Evolutionary conservation across 1,284 basidiomycete genomes (phyloP).

Genomic region (Malassezia nana): DNA sequence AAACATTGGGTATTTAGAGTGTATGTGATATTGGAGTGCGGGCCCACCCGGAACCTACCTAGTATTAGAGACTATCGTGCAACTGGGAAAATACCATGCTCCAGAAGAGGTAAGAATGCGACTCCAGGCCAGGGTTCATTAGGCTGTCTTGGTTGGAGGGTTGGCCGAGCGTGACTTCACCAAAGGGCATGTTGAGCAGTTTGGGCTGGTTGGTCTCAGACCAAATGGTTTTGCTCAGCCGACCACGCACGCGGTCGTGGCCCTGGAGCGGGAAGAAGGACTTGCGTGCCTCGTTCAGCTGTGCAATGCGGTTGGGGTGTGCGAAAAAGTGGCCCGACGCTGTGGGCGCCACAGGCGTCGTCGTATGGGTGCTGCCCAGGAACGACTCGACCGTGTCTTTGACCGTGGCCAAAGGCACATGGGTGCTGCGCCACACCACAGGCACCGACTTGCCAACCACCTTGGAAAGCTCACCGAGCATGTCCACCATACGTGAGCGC

Average conservation of each 20-base stretch:
- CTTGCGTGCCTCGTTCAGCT: conserved; percentile 33
- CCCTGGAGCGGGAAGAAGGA: conserved; percentile 25
- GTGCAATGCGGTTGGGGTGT: conserved; percentile 31
- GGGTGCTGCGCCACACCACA: conserved; percentile 34
- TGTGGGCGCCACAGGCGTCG: background rate
- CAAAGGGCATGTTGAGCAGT: conserved; percentile 18
- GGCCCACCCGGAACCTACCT: no score
- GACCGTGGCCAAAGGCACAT: conserved; percentile 22
- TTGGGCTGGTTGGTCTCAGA: background rate
- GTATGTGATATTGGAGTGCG: no score
- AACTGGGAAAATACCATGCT: conserved; percentile 7
- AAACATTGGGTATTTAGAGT: background rate
- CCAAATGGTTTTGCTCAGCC: conserved; percentile 15
- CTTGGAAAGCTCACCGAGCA: conserved; percentile 24
- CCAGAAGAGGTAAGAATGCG: conserved; percentile 17
- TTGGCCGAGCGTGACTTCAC: conserved; percentile 32
- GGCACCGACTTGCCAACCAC: conserved; percentile 16
- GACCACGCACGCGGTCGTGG: conserved; percentile 32
- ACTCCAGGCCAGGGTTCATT: conserved; percentile 20
- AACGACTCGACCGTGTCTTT: conserved; percentile 32
- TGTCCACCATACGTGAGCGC: conserved; percentile 40
- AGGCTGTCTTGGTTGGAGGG: conserved; percentile 23
- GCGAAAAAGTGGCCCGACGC: conserved; percentile 33
- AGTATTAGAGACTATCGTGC: conserved; percentile 1
- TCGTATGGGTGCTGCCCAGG: conserved; percentile 19